These are phyloP conservation scores for Trichosporon sp. DNA, from an alignment of 1,284 basidiomycete genomes.

Conservation along the genomic window DNA sequence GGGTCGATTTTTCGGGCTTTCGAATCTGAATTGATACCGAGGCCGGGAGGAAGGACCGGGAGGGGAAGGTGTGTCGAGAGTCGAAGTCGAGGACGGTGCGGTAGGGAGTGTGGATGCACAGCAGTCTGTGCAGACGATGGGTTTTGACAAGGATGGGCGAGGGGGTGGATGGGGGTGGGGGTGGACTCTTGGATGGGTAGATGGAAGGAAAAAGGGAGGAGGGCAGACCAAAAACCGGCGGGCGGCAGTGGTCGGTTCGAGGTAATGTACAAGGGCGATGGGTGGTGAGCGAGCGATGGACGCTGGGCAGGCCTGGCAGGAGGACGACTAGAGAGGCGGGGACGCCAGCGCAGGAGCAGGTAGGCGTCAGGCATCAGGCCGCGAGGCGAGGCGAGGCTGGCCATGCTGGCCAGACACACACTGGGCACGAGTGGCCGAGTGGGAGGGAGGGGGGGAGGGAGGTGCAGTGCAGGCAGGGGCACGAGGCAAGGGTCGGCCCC, in stretches of 20 bases:
- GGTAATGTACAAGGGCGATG: neutral
- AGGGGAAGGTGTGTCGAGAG: neutral
- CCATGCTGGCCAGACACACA: neutral
- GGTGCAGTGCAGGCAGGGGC: neutral
- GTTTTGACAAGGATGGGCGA: neutral
- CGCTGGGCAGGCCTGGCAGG: neutral
- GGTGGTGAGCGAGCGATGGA: neutral
- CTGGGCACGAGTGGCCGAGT: neutral
- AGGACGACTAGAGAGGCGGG: neutral
- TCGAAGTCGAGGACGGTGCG: neutral
- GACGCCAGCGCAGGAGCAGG: neutral
- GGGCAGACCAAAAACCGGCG: neutral
- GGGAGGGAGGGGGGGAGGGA: neutral
- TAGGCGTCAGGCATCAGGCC: neutral
- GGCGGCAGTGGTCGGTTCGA: neutral
- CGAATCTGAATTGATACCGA: slow-evolving; percentile 1
- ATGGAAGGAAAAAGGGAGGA: neutral
- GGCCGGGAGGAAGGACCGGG: neutral
- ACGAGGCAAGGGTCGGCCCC: neutral
- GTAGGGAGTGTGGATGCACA: neutral
- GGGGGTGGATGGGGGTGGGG: neutral
- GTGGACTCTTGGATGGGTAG: neutral
- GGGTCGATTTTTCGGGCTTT: neutral
- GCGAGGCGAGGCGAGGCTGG: neutral
- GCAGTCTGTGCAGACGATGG: neutral